Evolutionary conservation across 495 filamentous ascomycete species (phyloP).

Genomic region (Endocarpon pusillum): DNA sequence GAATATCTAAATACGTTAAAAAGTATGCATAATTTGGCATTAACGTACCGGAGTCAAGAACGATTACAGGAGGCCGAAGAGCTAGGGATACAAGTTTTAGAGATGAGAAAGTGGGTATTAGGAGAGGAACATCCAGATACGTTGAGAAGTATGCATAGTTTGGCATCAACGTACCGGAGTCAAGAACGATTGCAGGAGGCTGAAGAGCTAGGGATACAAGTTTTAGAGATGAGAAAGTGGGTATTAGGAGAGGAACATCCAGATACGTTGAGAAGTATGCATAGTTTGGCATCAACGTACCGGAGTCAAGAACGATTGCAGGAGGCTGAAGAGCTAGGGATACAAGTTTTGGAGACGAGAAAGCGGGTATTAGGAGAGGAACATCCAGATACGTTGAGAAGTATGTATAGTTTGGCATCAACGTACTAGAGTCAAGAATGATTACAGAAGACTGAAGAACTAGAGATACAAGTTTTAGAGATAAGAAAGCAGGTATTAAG

Average conservation of each 20-base stretch:
- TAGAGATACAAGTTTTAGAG: too few species aligned
- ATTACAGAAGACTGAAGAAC: too few species aligned
- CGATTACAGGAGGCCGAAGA: constrained; percentile 21
- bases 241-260: constrained; percentile 11
- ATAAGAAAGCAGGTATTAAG: constrained; percentile 15
- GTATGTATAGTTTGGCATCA: constrained; percentile 16
- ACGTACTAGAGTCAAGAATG: constrained; percentile 18
- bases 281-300: constrained; percentile 13
- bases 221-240: constrained; percentile 7
- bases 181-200: too few species aligned
- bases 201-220: constrained; percentile 14
- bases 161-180: constrained; percentile 15
- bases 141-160: constrained; percentile 20
- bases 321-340: constrained; percentile 19
- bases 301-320: constrained; percentile 18
- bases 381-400: constrained; percentile 10
- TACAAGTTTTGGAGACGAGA: constrained; percentile 11
- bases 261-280: constrained; percentile 14
- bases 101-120: constrained; percentile 12
- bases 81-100: constrained; percentile 15
- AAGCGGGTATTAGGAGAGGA: constrained; percentile 9
- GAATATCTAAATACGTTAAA: constrained; percentile 11
- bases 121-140: constrained; percentile 22
- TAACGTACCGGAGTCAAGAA: constrained; percentile 17
- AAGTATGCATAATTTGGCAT: constrained; percentile 15